Evolutionary conservation across 2,329 filamentous ascomycete species (phyloP), one percentile per base, ranked within the genome.

Genomic region (Pestalotiopsis sp.): DNA sequence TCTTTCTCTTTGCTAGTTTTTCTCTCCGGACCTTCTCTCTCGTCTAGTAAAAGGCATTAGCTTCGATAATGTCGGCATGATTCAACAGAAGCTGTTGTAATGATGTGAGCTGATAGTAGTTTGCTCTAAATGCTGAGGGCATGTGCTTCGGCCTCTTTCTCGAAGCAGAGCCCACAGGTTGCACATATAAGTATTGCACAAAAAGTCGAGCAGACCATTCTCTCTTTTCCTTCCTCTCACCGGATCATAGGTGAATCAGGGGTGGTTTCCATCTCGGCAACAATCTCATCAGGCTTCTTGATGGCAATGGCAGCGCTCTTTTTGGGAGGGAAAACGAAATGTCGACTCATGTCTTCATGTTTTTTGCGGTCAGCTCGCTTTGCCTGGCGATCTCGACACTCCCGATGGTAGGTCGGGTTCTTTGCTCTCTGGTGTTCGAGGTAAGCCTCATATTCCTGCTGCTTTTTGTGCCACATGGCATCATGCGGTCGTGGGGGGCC

Each of bases 391-490:
- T 72, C 70, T 66, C 72, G 73, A 69, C 77, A 78, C 59, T 73
- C 70, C 23, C 70, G 56, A 13, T 77, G 76, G 31, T 75, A 78
- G 1, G 56, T 39, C 2, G 73, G 71, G 31, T 79, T 71, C 0
- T 69, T 72, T 0, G 70, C 63, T 17, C 77, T 75, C 41, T 70
- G 73, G 23, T 70, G 67, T 67, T 79, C 77, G 7, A 79, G 74
- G 36, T 76, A 79, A 23, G 72, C 72, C 67, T 79, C 77, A 67
- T 78, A 79, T 39, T 71, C 64, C 60, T 74, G 72, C 52, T 79
- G 77, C 12, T 74, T 69, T 60, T 67, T 67, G 2, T 70, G 62
- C 56, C 71, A 73, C 2, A 20, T 23, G 5, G 68, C 67, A 57
- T 78, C 76, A n/a, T 71, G 71, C 2, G 72, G 72, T 9, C 70